A percentile compares a stretch with the other conserved stretches of the same genome.
phyloP scores from a whole-genome alignment of 306 rosid genomes.

The Albizia julibrissin region DNA sequence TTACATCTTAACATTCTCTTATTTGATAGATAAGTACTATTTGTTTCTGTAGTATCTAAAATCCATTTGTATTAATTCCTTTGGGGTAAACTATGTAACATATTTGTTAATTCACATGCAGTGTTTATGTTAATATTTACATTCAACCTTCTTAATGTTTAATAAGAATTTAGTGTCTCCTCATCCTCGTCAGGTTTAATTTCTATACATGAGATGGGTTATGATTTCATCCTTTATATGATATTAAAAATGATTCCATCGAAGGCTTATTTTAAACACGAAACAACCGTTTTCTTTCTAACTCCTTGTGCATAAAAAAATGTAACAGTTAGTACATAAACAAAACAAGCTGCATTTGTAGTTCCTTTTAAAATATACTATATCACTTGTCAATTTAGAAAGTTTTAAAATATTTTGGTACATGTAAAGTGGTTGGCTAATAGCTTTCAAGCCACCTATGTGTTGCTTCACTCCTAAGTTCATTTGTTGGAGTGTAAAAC shows the following conservation, averaged over 20 bases:
- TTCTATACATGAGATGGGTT: not conserved
- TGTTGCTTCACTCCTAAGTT: not conserved
- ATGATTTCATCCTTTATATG: not conserved
- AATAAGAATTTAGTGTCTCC: not conserved
- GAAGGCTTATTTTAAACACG: not conserved
- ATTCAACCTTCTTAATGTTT: not conserved
- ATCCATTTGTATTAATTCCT: not conserved
- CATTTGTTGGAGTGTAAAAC: not conserved
- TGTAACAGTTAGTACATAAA: not conserved
- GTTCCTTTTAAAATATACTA: too few species aligned
- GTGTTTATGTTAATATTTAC: too few species aligned
- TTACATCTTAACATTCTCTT: too few species aligned
- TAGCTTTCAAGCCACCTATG: not conserved
- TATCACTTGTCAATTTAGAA: not conserved
- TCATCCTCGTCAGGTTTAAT: not conserved
- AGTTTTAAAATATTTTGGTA: not conserved
- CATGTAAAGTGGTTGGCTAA: not conserved
- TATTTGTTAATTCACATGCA: not conserved
- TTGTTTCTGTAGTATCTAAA: too few species aligned
- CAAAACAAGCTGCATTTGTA: not conserved
- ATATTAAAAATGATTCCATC: not conserved
- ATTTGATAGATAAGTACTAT: too few species aligned
- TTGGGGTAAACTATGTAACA: not conserved
- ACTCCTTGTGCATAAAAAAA: not conserved
- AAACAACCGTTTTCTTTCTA: not conserved